phyloP scores from a whole-genome alignment of 345 rosid genomes.

The Corchorus olitorius region DNA sequence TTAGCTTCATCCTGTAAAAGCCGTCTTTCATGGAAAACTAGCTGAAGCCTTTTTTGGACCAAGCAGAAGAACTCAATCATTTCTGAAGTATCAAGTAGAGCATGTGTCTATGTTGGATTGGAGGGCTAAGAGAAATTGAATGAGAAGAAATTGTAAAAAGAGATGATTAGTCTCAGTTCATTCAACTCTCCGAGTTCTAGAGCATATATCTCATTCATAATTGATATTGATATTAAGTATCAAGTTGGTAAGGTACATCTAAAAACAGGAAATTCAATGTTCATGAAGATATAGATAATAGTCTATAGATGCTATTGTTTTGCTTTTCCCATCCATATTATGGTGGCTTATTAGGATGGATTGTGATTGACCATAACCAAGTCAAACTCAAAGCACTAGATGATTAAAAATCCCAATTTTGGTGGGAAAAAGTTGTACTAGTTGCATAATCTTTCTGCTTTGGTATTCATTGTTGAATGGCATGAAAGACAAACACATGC shows the following conservation, averaged over 20 bases:
- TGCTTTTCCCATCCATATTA: not conserved
- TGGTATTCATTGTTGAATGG: not conserved
- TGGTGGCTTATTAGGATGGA: not conserved
- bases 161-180: not conserved
- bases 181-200: not conserved
- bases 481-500: not conserved
- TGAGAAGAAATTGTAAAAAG: not conserved
- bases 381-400: not conserved
- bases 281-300: not conserved
- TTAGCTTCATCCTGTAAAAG: constrained; percentile 13
- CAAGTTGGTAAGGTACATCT: not conserved
- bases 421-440: not conserved
- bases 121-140: not conserved
- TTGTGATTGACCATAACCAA: not conserved
- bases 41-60: constrained; percentile 14
- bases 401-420: not conserved
- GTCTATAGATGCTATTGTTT: no score
- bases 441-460: not conserved
- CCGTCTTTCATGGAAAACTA: constrained; percentile 15
- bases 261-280: not conserved
- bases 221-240: not conserved
- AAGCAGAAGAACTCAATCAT: constrained; percentile 23
- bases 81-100: constrained; percentile 10
- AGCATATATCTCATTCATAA: not conserved
- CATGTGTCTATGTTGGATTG: constrained; percentile 19